Evolutionary conservation across 805 yeast genomes (phyloP), one percentile per base, ranked within the genome.

Genomic region (Candida easanensis): DNA sequence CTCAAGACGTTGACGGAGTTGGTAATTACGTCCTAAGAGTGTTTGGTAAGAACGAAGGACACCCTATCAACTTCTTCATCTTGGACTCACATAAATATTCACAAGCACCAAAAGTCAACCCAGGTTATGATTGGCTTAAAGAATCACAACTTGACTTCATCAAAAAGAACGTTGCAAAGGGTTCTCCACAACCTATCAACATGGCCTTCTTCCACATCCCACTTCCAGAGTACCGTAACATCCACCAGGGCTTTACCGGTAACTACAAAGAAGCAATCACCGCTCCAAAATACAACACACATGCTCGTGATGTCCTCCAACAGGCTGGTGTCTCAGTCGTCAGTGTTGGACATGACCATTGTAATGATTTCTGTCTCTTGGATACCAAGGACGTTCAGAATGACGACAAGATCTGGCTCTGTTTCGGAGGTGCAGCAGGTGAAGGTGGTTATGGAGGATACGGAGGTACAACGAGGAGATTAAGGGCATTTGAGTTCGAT

Each of bases 151-250:
- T 85, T 51, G 71, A 74, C 4, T 84, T 76, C 67, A 49, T 87
- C 19, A 68, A 47, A 45, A 22, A 70, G 41, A 53, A 64, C 38
- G 59, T n/a, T n/a, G 30, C 30, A 26, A n/a, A 5, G 30, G n/a
- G n/a, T 5, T 26, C n/a, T n/a, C 10, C 30, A 9, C 30, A 26
- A 4, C 82, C 78, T 30, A 57, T 87, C 48, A 73, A 88, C 11
- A 80, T 93, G 88, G 96, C 95, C 1, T 91, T 93, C 56, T 86
- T 90, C 73, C 99, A 93, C 60, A 90, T 93, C 23, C 99, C 99
- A 0, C 52, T 90, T 15, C 93, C 96, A 1, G 98, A 93, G 62
- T 90, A 79, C 61, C 65, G 79, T 44, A 73, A 83, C 47, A 41
- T 68, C 0, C 46, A 64, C 35, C 70, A 51, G 63, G 47, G 71